phyloP scores from a whole-genome alignment of 176 grass and related monocot species.

The Olyra latifolia region DNA sequence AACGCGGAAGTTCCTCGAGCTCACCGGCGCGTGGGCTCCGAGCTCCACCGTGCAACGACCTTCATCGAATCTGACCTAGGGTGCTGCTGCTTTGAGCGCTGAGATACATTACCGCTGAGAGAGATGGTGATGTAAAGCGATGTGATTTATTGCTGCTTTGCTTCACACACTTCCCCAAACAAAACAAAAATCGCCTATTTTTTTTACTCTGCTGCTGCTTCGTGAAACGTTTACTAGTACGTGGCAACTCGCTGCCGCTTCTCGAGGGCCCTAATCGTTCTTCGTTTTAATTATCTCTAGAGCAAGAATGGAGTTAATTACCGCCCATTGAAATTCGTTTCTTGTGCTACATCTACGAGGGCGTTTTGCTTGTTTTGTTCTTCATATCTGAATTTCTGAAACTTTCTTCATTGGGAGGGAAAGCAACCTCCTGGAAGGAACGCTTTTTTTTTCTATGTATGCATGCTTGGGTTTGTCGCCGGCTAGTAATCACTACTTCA shows the following conservation, averaged over 20 bases:
- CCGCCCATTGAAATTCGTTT: not conserved
- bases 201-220: not conserved
- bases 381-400: not conserved
- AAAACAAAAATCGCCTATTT: no score
- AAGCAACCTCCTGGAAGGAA: constrained; percentile 15
- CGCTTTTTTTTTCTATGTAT: not conserved
- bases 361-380: not conserved
- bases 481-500: no score
- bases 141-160: not conserved
- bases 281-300: not conserved
- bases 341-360: not conserved
- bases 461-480: constrained; percentile 30
- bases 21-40: no score
- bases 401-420: not conserved
- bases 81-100: no score
- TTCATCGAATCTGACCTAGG: no score
- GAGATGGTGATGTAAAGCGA: not conserved
- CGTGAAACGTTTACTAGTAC: constrained; percentile 29
- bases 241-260: constrained; percentile 32
- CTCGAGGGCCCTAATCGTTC: not conserved
- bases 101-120: no score
- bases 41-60: no score
- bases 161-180: not conserved
- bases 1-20: no score
- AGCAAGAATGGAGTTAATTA: not conserved